Percentiles rank a stretch among this genome's conserved stretches.
Evolutionary conservation across 1,284 basidiomycete species (phyloP).

Genomic region (Mixia osmundae): DNA sequence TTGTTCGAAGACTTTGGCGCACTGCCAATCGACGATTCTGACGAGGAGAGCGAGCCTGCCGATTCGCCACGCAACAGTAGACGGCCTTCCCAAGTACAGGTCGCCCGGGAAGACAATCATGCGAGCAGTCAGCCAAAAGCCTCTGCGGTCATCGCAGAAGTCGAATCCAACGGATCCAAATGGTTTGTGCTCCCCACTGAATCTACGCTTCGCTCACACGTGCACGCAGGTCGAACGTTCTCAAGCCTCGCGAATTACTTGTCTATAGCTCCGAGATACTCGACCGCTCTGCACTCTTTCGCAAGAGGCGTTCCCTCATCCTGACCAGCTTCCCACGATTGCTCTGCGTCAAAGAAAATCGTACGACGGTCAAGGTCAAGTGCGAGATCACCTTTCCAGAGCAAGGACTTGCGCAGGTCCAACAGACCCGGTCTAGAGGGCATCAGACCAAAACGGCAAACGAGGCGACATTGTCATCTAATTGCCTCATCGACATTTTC

Average conservation of each 20-base stretch:
- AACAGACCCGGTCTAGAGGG: no score
- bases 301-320: constrained; percentile 26
- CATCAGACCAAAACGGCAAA: no score
- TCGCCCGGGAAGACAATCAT: not conserved
- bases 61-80: not conserved
- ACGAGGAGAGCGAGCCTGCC: not conserved
- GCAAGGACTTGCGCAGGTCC: no score
- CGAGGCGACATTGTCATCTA: no score
- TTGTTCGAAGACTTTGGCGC: not conserved
- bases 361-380: constrained; percentile 23
- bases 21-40: no score
- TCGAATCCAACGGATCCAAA: not conserved
- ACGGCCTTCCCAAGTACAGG: not conserved
- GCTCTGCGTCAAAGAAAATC: constrained; percentile 28
- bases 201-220: not conserved
- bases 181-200: not conserved
- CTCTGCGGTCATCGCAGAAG: not conserved
- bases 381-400: constrained; percentile 27
- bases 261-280: not conserved
- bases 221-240: not conserved
- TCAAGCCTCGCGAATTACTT: not conserved
- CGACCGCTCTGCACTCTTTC: constrained; percentile 18
- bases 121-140: not conserved
- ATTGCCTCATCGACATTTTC: no score
- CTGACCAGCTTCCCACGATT: constrained; percentile 30